Conservation (phyloP, 164 flowering plant genomes). For the Brasenia schreberi region DNA sequence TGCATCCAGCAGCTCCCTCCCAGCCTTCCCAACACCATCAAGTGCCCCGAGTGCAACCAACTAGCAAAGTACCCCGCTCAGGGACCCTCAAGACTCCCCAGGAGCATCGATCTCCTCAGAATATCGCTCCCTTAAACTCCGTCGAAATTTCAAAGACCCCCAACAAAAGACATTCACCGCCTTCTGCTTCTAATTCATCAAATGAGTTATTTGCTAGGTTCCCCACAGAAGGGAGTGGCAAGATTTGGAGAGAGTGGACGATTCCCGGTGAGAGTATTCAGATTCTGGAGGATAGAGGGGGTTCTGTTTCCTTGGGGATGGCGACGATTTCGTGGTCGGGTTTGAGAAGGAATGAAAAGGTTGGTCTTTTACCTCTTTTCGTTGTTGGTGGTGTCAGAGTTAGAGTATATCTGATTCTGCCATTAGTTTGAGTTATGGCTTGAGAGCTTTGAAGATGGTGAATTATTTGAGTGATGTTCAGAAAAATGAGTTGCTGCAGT, state of each 20-base stretch:
- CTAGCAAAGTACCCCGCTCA: slow-evolving; percentile 47
- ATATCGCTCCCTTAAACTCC: slow-evolving; percentile 8
- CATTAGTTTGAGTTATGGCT: slow-evolving; percentile 31
- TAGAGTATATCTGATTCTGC: slow-evolving; percentile 2
- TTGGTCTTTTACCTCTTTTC: slow-evolving; percentile 35
- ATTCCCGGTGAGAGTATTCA: slow-evolving; percentile 33
- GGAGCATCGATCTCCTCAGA: slow-evolving; percentile 86
- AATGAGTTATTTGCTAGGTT: slow-evolving; percentile 6
- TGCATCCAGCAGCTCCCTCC: slow-evolving; percentile 53
- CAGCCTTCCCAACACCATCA: slow-evolving; percentile 33
- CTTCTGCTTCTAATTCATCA: neutral
- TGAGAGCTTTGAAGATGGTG: slow-evolving; percentile 35
- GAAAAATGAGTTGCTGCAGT: slow-evolving; percentile 30
- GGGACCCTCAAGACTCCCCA: slow-evolving; percentile 69
- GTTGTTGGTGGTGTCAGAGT: neutral
- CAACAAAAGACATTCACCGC: neutral
- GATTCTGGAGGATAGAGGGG: slow-evolving; percentile 8
- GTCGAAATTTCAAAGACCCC: neutral
- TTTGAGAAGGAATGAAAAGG: slow-evolving; percentile 15
- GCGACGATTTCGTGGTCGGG: slow-evolving; percentile 1
- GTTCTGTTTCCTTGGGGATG: neutral
- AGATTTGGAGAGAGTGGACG: slow-evolving; percentile 49
- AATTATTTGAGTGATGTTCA: slow-evolving; percentile 26
- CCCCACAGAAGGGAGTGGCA: slow-evolving; percentile 7
- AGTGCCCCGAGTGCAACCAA: slow-evolving; percentile 81